Evolutionary conservation across 345 rosid genomes (phyloP).

Genomic region (Adansonia digitata): DNA sequence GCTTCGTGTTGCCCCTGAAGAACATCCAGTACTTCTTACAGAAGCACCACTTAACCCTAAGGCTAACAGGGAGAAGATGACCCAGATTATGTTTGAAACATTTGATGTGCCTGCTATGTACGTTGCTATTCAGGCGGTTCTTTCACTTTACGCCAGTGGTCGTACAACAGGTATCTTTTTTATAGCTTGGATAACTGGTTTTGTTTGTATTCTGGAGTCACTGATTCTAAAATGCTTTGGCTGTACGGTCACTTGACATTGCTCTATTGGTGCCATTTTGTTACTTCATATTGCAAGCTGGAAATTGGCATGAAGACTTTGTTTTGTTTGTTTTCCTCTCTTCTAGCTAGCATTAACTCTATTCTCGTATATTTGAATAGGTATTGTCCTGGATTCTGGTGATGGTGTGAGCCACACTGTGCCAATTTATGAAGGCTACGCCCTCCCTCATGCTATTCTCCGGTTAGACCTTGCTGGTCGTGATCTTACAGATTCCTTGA

Average conservation of each 20-base stretch:
- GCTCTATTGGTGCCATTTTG: background rate
- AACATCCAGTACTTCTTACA: conserved; percentile 54
- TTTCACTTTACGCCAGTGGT: conserved; percentile 59
- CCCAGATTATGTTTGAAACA: too few relatives aligned
- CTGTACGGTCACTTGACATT: background rate
- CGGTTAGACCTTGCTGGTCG: conserved; percentile 50
- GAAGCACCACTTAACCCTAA: conserved; percentile 62
- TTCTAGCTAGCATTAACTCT: background rate
- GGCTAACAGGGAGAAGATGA: too few relatives aligned
- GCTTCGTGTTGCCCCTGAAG: conserved; percentile 54
- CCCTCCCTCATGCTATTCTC: conserved; percentile 49
- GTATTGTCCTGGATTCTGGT: conserved; percentile 50
- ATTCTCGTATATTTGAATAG: conserved; percentile 15
- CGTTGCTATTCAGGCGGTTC: conserved; percentile 64
- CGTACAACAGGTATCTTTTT: conserved; percentile 42
- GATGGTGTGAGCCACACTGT: conserved; percentile 52
- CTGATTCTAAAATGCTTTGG: background rate
- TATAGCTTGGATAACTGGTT: background rate
- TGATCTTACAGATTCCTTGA: conserved; percentile 47
- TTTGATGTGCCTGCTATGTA: too few relatives aligned
- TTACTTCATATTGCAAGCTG: background rate
- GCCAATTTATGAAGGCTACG: conserved; percentile 50
- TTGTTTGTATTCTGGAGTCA: background rate
- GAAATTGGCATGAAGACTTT: background rate
- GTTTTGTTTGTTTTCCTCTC: background rate